Evolutionary conservation across 352 stramenopile species (phyloP).

Genomic region (Phytopythium helicoides): DNA sequence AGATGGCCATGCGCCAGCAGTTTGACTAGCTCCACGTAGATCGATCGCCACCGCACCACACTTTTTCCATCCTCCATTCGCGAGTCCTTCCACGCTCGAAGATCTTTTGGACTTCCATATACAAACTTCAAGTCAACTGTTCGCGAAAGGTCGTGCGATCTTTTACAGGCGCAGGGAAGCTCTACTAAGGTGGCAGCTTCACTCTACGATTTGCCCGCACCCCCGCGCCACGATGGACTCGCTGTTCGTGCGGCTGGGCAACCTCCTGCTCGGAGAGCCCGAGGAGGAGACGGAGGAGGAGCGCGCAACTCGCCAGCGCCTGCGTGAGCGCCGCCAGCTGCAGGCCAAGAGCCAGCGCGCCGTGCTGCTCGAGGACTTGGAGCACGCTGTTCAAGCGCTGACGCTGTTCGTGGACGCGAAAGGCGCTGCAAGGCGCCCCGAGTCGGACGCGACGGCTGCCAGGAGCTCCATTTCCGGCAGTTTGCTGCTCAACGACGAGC

Average conservation of each 20-base stretch:
- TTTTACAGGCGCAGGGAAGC: conserved; percentile 3
- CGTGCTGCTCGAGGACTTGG: conserved; percentile 80
- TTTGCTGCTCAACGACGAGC: conserved; percentile 69
- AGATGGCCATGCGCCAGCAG: conserved; percentile 78
- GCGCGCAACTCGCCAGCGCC: conserved; percentile 36
- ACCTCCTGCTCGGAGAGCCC: conserved; percentile 40
- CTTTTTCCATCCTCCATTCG: too few relatives aligned
- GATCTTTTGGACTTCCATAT: not conserved
- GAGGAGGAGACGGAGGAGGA: conserved; percentile 60
- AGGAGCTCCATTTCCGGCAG: conserved; percentile 26
- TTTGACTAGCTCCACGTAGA: too few relatives aligned
- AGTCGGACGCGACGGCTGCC: conserved; percentile 4
- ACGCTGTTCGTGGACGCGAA: conserved; percentile 51
- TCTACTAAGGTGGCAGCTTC: not conserved
- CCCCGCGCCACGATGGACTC: conserved; percentile 45
- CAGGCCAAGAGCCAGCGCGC: conserved; percentile 73
- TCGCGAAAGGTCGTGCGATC: conserved; percentile 10
- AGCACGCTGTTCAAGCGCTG: conserved; percentile 58
- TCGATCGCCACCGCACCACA: too few relatives aligned
- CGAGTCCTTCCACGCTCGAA: too few relatives aligned
- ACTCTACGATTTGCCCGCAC: not conserved
- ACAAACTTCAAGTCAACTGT: not conserved
- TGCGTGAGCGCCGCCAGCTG: conserved; percentile 49
- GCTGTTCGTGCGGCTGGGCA: conserved; percentile 52
- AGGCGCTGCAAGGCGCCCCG: conserved; percentile 4